A percentile compares a stretch with the other conserved stretches of the same genome.
These are phyloP conservation scores for Aureobasidium sp. DNA, from an alignment of 2,329 filamentous ascomycete genomes.

Conservation along the genomic window DNA sequence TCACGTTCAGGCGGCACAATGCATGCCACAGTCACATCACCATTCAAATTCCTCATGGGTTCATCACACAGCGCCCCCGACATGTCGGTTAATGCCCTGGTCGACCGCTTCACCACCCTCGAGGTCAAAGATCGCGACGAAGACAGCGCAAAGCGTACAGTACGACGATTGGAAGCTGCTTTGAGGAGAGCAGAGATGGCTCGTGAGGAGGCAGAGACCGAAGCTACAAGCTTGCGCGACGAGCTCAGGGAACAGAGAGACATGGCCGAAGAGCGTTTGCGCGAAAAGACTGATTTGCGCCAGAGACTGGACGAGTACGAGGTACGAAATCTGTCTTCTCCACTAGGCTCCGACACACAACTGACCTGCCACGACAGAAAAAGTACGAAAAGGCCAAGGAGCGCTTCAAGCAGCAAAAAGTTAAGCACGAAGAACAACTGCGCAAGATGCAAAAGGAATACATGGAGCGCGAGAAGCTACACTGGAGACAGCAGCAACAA, in stretches of 20 bases:
- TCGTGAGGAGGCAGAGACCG: constrained; percentile 61
- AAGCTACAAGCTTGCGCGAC: constrained; percentile 56
- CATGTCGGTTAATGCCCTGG: constrained; percentile 34
- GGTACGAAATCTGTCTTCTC: constrained; percentile 13
- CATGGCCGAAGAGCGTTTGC: constrained; percentile 57
- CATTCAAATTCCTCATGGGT: constrained; percentile 12
- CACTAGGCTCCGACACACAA: constrained; percentile 17
- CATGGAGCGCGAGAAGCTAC: constrained; percentile 56
- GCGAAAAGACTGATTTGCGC: constrained; percentile 60
- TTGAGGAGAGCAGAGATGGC: constrained; percentile 38
- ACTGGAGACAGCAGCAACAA: constrained; percentile 32
- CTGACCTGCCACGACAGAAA: constrained; percentile 21
- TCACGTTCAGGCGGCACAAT: constrained; percentile 8
- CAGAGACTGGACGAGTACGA: constrained; percentile 30
- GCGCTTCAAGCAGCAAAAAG: constrained; percentile 23
- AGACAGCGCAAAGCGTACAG: constrained; percentile 31
- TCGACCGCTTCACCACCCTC: constrained; percentile 66
- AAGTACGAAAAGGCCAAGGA: constrained; percentile 21
- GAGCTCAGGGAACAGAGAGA: constrained; percentile 52
- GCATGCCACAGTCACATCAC: constrained; percentile 3
- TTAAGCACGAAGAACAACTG: constrained; percentile 32
- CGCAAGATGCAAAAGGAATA: constrained; percentile 46
- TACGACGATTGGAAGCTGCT: constrained; percentile 37
- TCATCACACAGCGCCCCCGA: constrained; percentile 14
- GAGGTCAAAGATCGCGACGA: constrained; percentile 45